These are phyloP conservation scores for Clavispora santaluciae DNA, from an alignment of 805 yeast genomes.

Conservation along the genomic window DNA sequence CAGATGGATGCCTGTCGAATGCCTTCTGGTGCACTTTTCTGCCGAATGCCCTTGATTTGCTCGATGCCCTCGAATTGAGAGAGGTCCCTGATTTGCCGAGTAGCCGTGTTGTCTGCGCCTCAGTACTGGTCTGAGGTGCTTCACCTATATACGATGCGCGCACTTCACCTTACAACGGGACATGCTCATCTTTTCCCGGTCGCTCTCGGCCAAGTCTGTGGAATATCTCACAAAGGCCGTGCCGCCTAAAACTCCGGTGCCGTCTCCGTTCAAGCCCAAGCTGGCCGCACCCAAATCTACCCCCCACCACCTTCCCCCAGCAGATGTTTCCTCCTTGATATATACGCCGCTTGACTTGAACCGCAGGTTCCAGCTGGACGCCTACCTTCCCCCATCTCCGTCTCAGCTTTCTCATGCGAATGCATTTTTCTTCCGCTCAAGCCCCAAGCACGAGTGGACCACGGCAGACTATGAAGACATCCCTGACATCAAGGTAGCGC, in stretches of 20 bases:
- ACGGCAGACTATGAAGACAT: constrained; percentile 47
- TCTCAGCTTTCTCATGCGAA: constrained; percentile 19
- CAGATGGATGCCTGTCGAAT: neutral
- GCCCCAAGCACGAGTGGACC: constrained; percentile 57
- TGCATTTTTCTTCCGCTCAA: constrained; percentile 40
- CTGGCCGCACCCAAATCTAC: neutral
- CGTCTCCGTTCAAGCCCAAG: neutral
- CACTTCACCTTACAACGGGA: neutral
- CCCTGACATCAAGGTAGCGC: constrained; percentile 48
- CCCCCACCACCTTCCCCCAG: neutral
- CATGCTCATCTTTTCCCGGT: neutral
- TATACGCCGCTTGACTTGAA: constrained; percentile 1
- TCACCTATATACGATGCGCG: neutral
- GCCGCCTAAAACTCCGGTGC: constrained; percentile 6
- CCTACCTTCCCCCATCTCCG: constrained; percentile 4
- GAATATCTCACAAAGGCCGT: constrained; percentile 8
- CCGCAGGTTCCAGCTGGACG: neutral
- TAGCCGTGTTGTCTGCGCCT: too few relatives aligned
- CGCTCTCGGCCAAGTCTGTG: neutral
- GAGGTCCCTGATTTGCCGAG: too few relatives aligned
- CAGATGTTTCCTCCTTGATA: neutral
- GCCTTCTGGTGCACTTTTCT: too few relatives aligned
- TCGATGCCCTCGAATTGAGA: too few relatives aligned
- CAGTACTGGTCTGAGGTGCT: too few relatives aligned
- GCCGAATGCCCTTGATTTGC: too few relatives aligned